Conservation (phyloP, 352 stramenopile genomes). For the Thalassiosira exigua region DNA sequence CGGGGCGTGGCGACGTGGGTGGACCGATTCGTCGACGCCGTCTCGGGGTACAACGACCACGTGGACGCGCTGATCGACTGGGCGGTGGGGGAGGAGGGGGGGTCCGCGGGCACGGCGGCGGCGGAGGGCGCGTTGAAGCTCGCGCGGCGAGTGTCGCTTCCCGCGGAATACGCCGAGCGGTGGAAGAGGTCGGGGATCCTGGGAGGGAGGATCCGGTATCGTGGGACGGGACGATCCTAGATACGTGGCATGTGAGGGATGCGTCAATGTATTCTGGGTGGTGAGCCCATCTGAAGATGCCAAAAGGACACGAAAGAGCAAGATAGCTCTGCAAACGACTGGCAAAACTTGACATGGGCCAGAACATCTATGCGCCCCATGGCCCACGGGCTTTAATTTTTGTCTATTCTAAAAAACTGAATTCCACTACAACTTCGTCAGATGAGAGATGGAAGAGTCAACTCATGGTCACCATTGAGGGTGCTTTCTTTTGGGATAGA, state of each 20-base stretch:
- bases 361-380: no score
- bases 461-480: no score
- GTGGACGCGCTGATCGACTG: conserved; percentile 51
- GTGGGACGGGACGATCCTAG: conserved; percentile 2
- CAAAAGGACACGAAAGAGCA: no score
- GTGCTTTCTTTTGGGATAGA: no score
- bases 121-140: conserved; percentile 10
- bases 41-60: conserved; percentile 60
- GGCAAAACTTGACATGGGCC: no score
- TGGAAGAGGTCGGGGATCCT: conserved; percentile 40
- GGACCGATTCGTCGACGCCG: conserved; percentile 41
- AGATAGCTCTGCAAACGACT: no score
- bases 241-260: conserved; percentile 5
- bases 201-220: conserved; percentile 37
- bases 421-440: no score
- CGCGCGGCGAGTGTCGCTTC: conserved; percentile 21
- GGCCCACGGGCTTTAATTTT: no score
- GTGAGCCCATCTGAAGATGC: no score
- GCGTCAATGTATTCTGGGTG: no score
- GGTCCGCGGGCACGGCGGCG: conserved; percentile 25
- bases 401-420: no score
- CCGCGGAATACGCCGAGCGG: conserved; percentile 22
- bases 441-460: no score
- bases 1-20: conserved; percentile 36
- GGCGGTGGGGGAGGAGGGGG: conserved; percentile 32